Evolutionary conservation across 768 basidiomycete genomes (phyloP).

Genomic region (Boletus sensibilis): DNA sequence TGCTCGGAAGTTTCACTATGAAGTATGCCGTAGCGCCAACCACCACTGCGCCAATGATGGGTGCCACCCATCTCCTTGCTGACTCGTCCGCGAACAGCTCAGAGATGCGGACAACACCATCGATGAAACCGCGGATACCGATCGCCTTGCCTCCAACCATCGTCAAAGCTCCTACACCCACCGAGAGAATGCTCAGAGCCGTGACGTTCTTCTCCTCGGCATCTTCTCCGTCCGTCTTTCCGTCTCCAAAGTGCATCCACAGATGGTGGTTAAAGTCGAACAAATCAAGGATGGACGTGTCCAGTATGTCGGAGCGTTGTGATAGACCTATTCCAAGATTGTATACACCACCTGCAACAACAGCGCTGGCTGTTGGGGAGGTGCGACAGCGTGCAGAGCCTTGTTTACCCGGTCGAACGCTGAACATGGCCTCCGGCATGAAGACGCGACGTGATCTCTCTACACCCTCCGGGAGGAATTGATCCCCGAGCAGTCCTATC

Average conservation of each 20-base stretch:
- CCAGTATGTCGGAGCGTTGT: conserved; percentile 71
- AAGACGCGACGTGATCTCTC: conserved; percentile 83
- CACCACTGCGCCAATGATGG: conserved; percentile 74
- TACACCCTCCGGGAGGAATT: conserved; percentile 75
- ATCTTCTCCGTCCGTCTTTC: conserved; percentile 27
- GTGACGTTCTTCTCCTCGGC: conserved; percentile 47
- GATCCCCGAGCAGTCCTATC: conserved; percentile 69
- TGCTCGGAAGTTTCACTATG: conserved; percentile 80
- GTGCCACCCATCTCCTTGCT: conserved; percentile 83
- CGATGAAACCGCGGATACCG: conserved; percentile 73
- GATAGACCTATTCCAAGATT: conserved; percentile 85
- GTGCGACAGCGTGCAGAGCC: conserved; percentile 38
- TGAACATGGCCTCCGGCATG: conserved; percentile 98
- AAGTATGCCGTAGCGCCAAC: conserved; percentile 78
- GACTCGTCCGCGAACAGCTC: conserved; percentile 81
- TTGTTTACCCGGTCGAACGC: conserved; percentile 44
- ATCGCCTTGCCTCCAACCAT: conserved; percentile 85
- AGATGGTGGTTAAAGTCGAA: conserved; percentile 85
- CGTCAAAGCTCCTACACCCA: conserved; percentile 82
- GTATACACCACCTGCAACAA: conserved; percentile 74
- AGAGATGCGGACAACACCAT: conserved; percentile 69
- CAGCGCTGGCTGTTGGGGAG: conserved; percentile 40
- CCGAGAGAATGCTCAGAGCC: conserved; percentile 69
- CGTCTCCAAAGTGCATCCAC: conserved; percentile 64
- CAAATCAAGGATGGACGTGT: conserved; percentile 79